Percentiles rank a stretch among this genome's conserved stretches.
phyloP scores from a whole-genome alignment of 371 early-diverging fungal genomes.

The Sporodiniella umbellata region DNA sequence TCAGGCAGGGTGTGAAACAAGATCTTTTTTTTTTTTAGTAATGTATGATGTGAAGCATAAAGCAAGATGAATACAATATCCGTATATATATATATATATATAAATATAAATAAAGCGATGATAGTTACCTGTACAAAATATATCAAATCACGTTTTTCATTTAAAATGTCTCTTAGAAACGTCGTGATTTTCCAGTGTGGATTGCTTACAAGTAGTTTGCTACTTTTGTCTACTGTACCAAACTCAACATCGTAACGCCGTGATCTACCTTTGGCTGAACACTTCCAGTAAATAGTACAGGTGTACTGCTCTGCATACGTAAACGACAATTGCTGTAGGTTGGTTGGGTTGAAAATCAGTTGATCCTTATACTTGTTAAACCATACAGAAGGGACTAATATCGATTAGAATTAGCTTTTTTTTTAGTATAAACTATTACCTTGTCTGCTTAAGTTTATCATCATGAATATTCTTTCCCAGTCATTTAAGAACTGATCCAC shows the following conservation, averaged over 20 bases:
- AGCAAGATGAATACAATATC: too few relatives aligned
- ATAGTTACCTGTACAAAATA: conserved; percentile 40
- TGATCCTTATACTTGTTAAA: conserved; percentile 35
- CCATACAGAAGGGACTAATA: conserved; percentile 36
- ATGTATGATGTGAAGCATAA: too few relatives aligned
- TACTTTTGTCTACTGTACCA: conserved; percentile 11
- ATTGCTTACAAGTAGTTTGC: conserved; percentile 24
- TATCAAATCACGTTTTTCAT: conserved; percentile 42
- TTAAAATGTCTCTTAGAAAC: conserved; percentile 38
- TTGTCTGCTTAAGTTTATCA: conserved; percentile 43
- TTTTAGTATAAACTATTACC: conserved; percentile 9
- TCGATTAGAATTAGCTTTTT: neutral
- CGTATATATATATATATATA: too few relatives aligned
- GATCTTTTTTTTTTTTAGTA: neutral
- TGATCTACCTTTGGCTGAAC: conserved; percentile 19
- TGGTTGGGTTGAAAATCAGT: conserved; percentile 29
- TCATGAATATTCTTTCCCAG: conserved; percentile 50
- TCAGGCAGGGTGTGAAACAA: conserved; percentile 1
- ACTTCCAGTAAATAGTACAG: conserved; percentile 39
- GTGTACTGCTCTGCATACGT: conserved; percentile 39
- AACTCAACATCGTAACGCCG: conserved; percentile 33
- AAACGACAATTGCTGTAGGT: conserved; percentile 34
- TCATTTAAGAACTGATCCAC: conserved; percentile 39
- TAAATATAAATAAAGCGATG: neutral
- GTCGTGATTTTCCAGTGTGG: conserved; percentile 42